Conservation (phyloP, 1,284 basidiomycete species). For the Gymnopus androsaceus region DNA sequence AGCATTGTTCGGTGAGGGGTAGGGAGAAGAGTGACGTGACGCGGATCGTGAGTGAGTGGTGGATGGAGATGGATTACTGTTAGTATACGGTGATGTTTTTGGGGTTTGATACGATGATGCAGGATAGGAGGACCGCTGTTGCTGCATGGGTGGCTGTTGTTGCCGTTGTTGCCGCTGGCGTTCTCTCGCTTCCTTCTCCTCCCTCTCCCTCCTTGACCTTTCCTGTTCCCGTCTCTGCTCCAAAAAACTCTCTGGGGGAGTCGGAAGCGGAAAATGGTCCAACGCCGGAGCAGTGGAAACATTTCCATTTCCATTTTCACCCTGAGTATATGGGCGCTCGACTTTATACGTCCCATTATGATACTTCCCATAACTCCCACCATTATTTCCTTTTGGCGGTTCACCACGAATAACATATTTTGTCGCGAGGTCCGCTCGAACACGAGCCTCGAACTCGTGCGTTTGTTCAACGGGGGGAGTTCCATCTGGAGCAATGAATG, state of each 20-base stretch:
- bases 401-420: constrained; percentile 1
- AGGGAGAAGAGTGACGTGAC: not conserved
- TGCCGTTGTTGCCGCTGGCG: not conserved
- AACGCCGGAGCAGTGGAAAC: not conserved
- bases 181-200: not conserved
- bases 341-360: too few species aligned
- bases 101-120: constrained; percentile 5
- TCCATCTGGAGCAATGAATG: constrained; percentile 4
- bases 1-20: constrained; percentile 7
- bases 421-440: not conserved
- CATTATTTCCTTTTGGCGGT: not conserved
- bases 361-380: too few species aligned
- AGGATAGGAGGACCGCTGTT: not conserved
- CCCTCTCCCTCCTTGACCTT: not conserved
- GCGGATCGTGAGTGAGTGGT: constrained; percentile 4
- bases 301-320: not conserved
- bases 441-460: not conserved
- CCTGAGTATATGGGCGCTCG: not conserved
- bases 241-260: constrained; percentile 5
- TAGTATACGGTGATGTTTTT: not conserved
- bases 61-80: not conserved
- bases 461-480: not conserved
- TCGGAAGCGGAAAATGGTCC: constrained; percentile 9
- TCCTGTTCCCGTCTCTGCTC: constrained; percentile 1
- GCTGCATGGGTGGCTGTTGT: not conserved